Base-by-base conservation (phyloP, 345 rosid species). In the Pistacia integerrima region DNA sequence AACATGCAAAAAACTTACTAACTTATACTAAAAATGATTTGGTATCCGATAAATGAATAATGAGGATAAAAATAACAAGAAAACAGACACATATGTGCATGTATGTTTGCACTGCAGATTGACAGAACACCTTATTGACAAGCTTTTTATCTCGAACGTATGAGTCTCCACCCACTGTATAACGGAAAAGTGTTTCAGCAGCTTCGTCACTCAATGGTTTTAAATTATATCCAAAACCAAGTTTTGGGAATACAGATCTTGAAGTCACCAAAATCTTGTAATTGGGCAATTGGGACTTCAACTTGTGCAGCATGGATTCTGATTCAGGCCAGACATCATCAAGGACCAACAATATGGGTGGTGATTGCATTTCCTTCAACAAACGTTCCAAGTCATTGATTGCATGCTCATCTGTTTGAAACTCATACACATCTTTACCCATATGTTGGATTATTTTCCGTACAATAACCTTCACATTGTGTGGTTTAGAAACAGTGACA, bases 241-340 rank as follows among this genome's bases (percentile, higher is more conserved):
- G 87, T 51, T 76, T 33, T 17, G 75, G 90, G 56, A 90, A 88
- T 2, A 9, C 74, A 67, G 12, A 84, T 61, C 92, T 86, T 74
- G 98, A 93, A 59, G 93, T 88, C 79, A 88, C 93, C 82, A 91
- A 44, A 36, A 91, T 75, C 82, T 88, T 91, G 78, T 76, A 87
- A 74, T 83, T 35, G 16, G 81, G 78, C 22, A 85, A 38, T 4
- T 48, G 4, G 35, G 55, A 13, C 49, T 0, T 57, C 61, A 92
- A 77, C 10, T 78, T 82, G 13, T 75, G 73, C 28, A 89, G 73
- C 0, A 87, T 35, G 17, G 75, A 65, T 52, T 84, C 92, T 0
- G 89, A 83, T 51, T 80, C 89, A 0, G 38, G 22, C 92, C 94
- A 88, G 73, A 88, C 91, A 81, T 93, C 92, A 74, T 93, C 98